Percentiles rank a stretch among this genome's conserved stretches.
These are phyloP conservation scores for Hanseniaspora sp. DNA, from an alignment of 1,139 yeast genomes.

Conservation along the genomic window DNA sequence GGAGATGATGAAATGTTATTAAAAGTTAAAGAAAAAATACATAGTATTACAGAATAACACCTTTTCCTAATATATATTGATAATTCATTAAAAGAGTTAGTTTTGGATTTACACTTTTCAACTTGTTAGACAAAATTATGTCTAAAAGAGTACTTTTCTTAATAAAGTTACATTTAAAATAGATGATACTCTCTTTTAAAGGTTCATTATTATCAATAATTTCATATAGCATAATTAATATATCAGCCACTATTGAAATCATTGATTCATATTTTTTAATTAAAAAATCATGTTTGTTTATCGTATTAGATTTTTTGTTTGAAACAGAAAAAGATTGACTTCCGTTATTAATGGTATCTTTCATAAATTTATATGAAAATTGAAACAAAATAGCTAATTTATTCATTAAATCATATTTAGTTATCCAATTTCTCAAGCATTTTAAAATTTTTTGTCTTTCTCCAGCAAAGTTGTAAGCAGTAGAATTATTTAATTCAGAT, in stretches of 20 bases:
- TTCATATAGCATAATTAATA: neutral
- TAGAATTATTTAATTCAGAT: neutral
- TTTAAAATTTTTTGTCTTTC: neutral
- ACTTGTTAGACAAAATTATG: conserved; percentile 1
- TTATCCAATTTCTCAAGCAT: neutral
- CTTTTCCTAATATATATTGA: conserved; percentile 1
- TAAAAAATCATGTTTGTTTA: neutral
- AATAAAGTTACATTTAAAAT: conserved; percentile 7
- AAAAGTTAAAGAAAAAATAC: conserved; percentile 3
- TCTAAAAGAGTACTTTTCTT: conserved; percentile 3
- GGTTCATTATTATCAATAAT: neutral
- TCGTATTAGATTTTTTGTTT: neutral
- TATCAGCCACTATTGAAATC: neutral
- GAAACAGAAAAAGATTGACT: neutral
- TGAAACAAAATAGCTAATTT: conserved; percentile 5
- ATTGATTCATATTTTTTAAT: neutral
- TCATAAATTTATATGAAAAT: conserved; percentile 4
- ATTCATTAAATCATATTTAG: conserved; percentile 9
- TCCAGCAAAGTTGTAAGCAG: neutral
- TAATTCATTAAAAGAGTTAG: conserved; percentile 1
- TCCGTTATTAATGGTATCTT: neutral
- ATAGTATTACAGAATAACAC: neutral
- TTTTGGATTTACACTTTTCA: conserved; percentile 1
- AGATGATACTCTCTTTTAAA: neutral
- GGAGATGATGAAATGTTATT: conserved; percentile 3